Base-by-base conservation (phyloP, 2,329 filamentous ascomycete species). In the Botrytis cinerea region DNA sequence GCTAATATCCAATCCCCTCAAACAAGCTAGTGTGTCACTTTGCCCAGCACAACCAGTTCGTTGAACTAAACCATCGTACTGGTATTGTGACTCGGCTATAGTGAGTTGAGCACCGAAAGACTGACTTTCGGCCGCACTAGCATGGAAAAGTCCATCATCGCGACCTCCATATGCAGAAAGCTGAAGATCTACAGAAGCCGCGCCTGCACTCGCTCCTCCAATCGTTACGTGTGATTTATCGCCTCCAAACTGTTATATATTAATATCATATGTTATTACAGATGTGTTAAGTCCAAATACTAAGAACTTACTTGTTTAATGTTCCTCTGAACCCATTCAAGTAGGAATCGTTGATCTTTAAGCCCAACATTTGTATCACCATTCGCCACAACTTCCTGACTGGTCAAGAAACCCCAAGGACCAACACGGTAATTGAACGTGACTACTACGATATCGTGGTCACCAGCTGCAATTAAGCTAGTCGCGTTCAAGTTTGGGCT, bases 381-480 rank as follows among this genome's bases (percentile, higher is more conserved):
- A 7, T 82, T 76, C 76, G 78, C 78, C 46, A 82, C 76, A 1
- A 90, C 81, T 77, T 91, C 86, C 25, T 86, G 82, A 72, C 89
- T 85, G 2, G 88, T 87, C 20, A 95, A 84, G 79, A 94, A 95
- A 0, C 93, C 92, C 76, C 90, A 94, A 0, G 88, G 86, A 0
- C 92, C 92, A 18, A 95, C 91, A 8, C 93, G 89, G 80, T 95
- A 94, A 82, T 94, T 94, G 82, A 93, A 87, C 16, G 86, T 90
- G 2, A 95, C 91, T 0, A 93, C 88, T 0, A 95, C 83, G 40
- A 94, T 90, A 64, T 87, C 85, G 73, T 87, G 83, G 54, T 85
- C 84, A 28, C 88, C 87, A 0, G 89, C 90, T 45, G 84, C 80
- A 43, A 91, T 84, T n/a, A 94, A 81, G 0, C 87, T 88, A 1